Evolutionary conservation across 257 asterid genomes (phyloP), one percentile per base, ranked within the genome.

Genomic region (Nicotiana undulata): DNA sequence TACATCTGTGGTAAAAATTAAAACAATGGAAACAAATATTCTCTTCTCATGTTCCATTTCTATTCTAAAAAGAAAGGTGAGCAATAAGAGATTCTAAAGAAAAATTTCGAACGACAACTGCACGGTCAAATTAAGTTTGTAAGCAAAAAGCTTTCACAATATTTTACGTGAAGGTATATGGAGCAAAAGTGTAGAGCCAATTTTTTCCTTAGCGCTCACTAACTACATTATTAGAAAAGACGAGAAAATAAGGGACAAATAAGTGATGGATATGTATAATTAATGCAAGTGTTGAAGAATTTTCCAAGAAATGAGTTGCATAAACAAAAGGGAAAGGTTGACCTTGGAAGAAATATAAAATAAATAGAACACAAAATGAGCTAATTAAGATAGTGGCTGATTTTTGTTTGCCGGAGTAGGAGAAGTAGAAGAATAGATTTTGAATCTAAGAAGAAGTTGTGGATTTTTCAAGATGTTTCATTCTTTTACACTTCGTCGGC

Each of bases 361-460:
- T 1, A 40, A 24, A 67, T 29, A 28, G 40, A 49, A n/a, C 76
- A 53, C 22, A 84, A 72, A 52, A 76, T 22, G 12, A 82, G 61
- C 46, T 13, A 77, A 34, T 29, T 83, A 16, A n/a, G 31, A 12
- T 12, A 49, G 4, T 9, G 44, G 40, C 55, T 67, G n/a, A 34
- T 5, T 40, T 55, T 31, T 13, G 61, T 28, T 40, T 49, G 66
- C 34, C 11, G 67, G 26, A n/a, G 26, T 40, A 63, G 55, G 51
- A 31, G 81, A 9, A 51, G 81, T n/a, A 58, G 82, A 53, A 32
- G 70, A 44, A 61, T 80, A 49, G 31, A 75, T 80, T 66, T 29
- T 72, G 83, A 52, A 76, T 15, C 44, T 37, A 37, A 37, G 44
- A 37, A 61, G 75, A 61, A 82, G 53, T 83, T 86, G 91, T 82